Evolutionary conservation across 257 asterid genomes (phyloP).

Genomic region (Solanum chmielewskii): DNA sequence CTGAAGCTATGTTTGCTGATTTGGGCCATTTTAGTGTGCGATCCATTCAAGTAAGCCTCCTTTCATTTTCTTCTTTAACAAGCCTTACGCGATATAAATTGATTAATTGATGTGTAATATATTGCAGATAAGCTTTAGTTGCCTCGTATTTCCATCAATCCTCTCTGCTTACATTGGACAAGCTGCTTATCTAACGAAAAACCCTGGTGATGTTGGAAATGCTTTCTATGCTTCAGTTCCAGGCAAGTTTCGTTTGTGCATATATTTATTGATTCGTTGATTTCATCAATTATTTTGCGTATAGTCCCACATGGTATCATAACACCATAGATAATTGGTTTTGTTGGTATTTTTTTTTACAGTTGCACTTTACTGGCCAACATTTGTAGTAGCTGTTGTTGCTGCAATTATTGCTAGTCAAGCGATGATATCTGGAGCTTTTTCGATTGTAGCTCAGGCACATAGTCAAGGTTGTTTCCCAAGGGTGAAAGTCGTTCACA

Average conservation of each 20-base stretch:
- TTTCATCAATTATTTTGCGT: background rate
- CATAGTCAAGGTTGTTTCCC: slow-evolving; percentile 54
- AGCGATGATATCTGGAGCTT: slow-evolving; percentile 58
- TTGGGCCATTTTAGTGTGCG: slow-evolving; percentile 56
- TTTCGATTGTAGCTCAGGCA: slow-evolving; percentile 53
- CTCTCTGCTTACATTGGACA: slow-evolving; percentile 48
- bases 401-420: slow-evolving; percentile 82
- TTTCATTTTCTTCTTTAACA: background rate
- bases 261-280: too few species aligned
- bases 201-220: slow-evolving; percentile 15
- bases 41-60: slow-evolving; percentile 37
- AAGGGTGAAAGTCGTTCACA: slow-evolving; percentile 58
- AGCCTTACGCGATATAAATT: background rate
- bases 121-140: slow-evolving; percentile 49
- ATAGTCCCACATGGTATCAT: background rate
- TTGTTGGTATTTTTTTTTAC: background rate
- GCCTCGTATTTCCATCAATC: slow-evolving; percentile 42
- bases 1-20: slow-evolving; percentile 82
- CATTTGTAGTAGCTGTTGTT: slow-evolving; percentile 51
- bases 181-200: slow-evolving; percentile 53
- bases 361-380: slow-evolving; percentile 68
- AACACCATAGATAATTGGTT: background rate
- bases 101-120: background rate
- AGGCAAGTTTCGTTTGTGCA: slow-evolving; percentile 4
- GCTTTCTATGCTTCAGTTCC: slow-evolving; percentile 53